phyloP scores from a whole-genome alignment of 495 filamentous ascomycete genomes.

The Neurospora tetrasperma region DNA sequence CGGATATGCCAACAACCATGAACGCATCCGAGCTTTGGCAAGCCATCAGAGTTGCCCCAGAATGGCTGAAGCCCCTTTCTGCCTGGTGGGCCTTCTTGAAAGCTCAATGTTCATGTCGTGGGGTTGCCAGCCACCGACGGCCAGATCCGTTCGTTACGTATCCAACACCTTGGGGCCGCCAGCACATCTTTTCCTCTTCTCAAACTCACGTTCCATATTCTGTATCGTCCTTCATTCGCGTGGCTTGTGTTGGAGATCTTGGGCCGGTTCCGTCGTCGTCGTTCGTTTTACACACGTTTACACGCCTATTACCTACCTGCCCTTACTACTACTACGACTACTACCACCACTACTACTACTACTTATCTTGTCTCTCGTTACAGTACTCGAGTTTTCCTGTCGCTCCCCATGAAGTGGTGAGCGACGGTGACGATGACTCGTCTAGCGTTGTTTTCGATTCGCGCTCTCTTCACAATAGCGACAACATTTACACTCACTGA shows the following conservation, averaged over 20 bases:
- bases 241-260: slow-evolving; percentile 14
- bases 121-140: slow-evolving; percentile 10
- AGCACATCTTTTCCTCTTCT: slow-evolving; percentile 14
- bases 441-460: slow-evolving; percentile 21
- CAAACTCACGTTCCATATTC: slow-evolving; percentile 12
- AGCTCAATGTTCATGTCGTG: slow-evolving; percentile 10
- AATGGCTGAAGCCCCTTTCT: slow-evolving; percentile 11
- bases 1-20: slow-evolving; percentile 4
- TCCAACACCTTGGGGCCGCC: slow-evolving; percentile 4
- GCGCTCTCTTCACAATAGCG: slow-evolving; percentile 18
- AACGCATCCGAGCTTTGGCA: slow-evolving; percentile 7
- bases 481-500: slow-evolving; percentile 16
- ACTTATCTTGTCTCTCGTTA: slow-evolving; percentile 18
- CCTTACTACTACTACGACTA: no score
- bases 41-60: slow-evolving; percentile 2
- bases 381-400: slow-evolving; percentile 8
- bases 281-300: slow-evolving; percentile 5
- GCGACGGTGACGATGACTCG: slow-evolving; percentile 23
- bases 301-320: background rate
- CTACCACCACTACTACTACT: background rate
- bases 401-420: slow-evolving; percentile 26
- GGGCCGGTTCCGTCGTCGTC: slow-evolving; percentile 12
- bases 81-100: slow-evolving; percentile 7
- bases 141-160: slow-evolving; percentile 10
- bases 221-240: slow-evolving; percentile 15